Percentiles rank a stretch among this genome's conserved stretches.
Evolutionary conservation across 139 green algal species (phyloP).

Genomic region (Chlorella sorokiniana): DNA sequence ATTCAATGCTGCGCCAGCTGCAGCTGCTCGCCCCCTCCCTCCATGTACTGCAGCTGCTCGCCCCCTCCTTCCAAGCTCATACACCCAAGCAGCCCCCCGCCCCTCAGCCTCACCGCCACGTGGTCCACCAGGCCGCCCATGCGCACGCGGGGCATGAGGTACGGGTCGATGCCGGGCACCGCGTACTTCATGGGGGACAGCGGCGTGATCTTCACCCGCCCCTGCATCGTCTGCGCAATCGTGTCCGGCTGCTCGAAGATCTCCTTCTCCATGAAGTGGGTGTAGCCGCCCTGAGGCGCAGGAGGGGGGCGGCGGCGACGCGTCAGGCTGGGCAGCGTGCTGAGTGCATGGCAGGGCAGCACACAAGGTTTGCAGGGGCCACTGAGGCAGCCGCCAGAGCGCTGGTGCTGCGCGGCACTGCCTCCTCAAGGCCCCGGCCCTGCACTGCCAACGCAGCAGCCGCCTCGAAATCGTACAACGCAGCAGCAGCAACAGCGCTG

Average conservation of each 20-base stretch:
- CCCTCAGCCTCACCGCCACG: constrained; percentile 23
- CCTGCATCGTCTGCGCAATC: constrained; percentile 83
- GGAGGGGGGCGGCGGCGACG: neutral
- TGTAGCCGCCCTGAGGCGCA: constrained; percentile 72
- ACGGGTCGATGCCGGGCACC: constrained; percentile 49
- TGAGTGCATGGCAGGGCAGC: neutral
- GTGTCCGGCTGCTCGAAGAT: constrained; percentile 97
- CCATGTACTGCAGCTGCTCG: neutral
- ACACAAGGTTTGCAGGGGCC: neutral
- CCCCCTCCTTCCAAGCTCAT: neutral
- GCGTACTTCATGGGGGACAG: constrained; percentile 42
- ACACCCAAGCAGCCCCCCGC: neutral
- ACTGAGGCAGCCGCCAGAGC: no score
- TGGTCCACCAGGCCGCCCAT: constrained; percentile 82
- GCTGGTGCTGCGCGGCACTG: no score
- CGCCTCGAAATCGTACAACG: no score
- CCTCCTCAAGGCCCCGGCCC: no score
- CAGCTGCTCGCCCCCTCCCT: no score
- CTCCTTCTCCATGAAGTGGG: constrained; percentile 95
- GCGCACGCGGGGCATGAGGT: constrained; percentile 66
- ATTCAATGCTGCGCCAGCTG: no score
- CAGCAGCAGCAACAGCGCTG: neutral
- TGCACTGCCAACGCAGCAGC: no score
- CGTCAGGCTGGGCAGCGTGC: neutral
- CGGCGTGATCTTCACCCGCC: constrained; percentile 62